Percentiles rank a stretch among this genome's conserved stretches.
Evolutionary conservation across 306 rosid species (phyloP).

Genomic region (Cucumis hystrix): DNA sequence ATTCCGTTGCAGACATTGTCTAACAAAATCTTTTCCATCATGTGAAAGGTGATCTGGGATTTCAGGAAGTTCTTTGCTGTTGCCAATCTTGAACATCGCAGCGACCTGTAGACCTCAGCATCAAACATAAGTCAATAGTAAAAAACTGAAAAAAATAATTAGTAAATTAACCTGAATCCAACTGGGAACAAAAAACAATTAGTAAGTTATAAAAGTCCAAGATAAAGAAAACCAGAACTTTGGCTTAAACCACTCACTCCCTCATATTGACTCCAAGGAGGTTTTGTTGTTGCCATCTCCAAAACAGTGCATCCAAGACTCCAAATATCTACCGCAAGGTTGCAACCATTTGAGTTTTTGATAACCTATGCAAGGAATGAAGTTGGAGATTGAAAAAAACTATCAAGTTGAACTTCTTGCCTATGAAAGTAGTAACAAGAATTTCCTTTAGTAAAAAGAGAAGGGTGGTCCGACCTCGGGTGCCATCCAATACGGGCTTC

Average conservation of each 20-base stretch:
- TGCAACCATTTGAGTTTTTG: slow-evolving; percentile 65
- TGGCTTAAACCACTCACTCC: slow-evolving; percentile 48
- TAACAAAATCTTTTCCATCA: slow-evolving; percentile 75
- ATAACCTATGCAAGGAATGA: slow-evolving; percentile 49
- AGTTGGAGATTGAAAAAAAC: slow-evolving; percentile 9
- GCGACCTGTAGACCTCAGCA: slow-evolving; percentile 53
- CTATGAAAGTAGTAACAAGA: slow-evolving; percentile 7
- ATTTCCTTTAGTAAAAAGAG: background rate
- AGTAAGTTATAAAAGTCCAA: background rate
- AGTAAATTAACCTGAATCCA: background rate
- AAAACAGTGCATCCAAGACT: slow-evolving; percentile 99
- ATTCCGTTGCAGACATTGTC: slow-evolving; percentile 67
- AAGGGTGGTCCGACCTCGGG: slow-evolving; percentile 62
- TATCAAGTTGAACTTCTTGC: slow-evolving; percentile 4
- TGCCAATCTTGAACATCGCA: slow-evolving; percentile 89
- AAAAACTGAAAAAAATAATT: background rate
- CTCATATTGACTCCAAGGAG: slow-evolving; percentile 99
- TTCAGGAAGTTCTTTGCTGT: slow-evolving; percentile 60
- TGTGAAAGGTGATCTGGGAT: slow-evolving; percentile 69
- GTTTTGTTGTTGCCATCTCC: slow-evolving; percentile 98
- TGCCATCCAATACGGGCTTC: slow-evolving; percentile 99
- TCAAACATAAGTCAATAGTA: slow-evolving; percentile 10
- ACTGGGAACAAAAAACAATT: background rate
- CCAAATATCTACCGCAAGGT: slow-evolving; percentile 98
- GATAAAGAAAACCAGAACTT: background rate